Evolutionary conservation across 2,329 filamentous ascomycete species (phyloP).

Genomic region (Trichoderma sp.): DNA sequence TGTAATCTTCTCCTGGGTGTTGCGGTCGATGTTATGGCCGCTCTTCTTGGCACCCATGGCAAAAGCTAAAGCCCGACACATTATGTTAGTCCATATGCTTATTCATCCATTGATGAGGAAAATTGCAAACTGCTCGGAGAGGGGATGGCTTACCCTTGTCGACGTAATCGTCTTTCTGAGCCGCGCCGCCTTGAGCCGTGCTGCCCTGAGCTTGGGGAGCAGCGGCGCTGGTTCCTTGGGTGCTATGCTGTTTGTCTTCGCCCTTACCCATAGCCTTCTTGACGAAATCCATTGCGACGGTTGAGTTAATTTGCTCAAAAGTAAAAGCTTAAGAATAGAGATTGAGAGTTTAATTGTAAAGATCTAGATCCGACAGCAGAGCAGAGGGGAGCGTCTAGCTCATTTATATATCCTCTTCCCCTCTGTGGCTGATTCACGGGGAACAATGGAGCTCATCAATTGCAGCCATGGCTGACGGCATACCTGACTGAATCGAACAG

Average conservation of each 20-base stretch:
- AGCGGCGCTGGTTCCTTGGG: conserved; percentile 21
- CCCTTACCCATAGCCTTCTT: conserved; percentile 33
- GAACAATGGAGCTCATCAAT: not conserved
- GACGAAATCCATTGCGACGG: conserved; percentile 37
- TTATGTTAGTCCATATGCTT: not conserved
- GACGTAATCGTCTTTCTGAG: conserved; percentile 32
- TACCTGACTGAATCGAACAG: not conserved
- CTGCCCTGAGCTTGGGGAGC: conserved; percentile 5
- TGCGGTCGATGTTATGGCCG: conserved; percentile 33
- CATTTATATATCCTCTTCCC: not conserved
- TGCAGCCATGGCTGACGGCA: conserved; percentile 1
- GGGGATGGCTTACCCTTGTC: conserved; percentile 35
- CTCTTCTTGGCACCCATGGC: conserved; percentile 32
- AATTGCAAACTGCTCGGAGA: not conserved
- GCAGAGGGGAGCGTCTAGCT: not conserved
- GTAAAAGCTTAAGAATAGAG: not conserved
- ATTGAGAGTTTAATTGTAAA: not conserved
- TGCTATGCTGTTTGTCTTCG: conserved; percentile 19
- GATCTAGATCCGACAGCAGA: not conserved
- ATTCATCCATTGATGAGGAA: no score
- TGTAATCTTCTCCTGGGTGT: conserved; percentile 40
- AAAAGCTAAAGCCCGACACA: conserved; percentile 26
- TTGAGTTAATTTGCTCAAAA: not conserved
- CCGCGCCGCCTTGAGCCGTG: not conserved
- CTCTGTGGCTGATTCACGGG: not conserved